Evolutionary conservation across 2,329 filamentous ascomycete species (phyloP).

Genomic region (Fusarium sp.): DNA sequence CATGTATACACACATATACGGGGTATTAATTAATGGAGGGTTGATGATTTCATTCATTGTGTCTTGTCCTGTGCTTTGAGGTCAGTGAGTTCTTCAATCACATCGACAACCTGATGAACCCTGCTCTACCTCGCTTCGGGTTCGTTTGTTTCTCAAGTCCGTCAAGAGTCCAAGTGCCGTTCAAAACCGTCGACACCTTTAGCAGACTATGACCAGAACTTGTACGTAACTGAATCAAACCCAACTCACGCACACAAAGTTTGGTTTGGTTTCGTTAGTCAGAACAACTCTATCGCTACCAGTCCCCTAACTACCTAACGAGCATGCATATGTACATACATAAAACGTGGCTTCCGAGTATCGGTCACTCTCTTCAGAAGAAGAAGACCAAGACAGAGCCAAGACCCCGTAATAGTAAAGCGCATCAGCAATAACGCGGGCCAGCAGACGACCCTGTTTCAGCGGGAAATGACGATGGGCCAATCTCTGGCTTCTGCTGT

Average conservation of each 20-base stretch:
- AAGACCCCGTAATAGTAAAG: constrained; percentile 20
- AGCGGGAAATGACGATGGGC: constrained; percentile 43
- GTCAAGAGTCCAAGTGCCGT: not conserved
- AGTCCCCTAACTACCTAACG: constrained; percentile 5
- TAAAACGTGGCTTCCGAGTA: constrained; percentile 4
- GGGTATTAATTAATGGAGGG: not conserved
- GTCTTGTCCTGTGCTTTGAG: constrained; percentile 2
- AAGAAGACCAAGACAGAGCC: not conserved
- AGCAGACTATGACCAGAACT: not conserved
- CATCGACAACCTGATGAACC: constrained; percentile 9
- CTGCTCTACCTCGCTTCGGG: not conserved
- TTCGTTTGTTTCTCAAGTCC: not conserved
- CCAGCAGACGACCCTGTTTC: constrained; percentile 44
- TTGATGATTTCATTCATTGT: no score
- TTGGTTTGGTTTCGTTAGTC: constrained; percentile 8
- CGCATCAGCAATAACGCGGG: constrained; percentile 28
- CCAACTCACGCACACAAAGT: constrained; percentile 2
- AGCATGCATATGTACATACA: not conserved
- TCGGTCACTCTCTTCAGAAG: not conserved
- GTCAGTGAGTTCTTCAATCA: constrained; percentile 14
- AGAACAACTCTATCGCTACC: constrained; percentile 10
- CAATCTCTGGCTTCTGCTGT: constrained; percentile 38
- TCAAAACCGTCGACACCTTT: not conserved
- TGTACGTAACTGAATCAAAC: constrained; percentile 9
- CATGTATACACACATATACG: not conserved